Percentiles rank a stretch among this genome's conserved stretches.
These are phyloP conservation scores for Aspergillus hortae DNA, from an alignment of 2,329 filamentous ascomycete genomes.

Conservation along the genomic window DNA sequence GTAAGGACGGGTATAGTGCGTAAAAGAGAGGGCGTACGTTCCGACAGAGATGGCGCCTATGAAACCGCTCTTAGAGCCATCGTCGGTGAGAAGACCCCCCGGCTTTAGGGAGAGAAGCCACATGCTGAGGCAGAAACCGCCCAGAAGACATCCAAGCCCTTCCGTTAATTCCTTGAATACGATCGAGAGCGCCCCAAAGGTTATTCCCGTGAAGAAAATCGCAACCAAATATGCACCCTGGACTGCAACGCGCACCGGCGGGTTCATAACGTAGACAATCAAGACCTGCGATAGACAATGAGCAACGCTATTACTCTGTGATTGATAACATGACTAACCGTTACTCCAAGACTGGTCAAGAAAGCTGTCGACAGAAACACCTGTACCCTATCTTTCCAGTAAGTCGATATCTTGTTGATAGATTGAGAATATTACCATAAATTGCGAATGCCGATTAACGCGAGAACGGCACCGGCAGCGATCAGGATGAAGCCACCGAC, in stretches of 20 bases:
- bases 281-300: slow-evolving; percentile 50
- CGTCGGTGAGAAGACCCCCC: slow-evolving; percentile 67
- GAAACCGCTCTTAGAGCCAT: slow-evolving; percentile 65
- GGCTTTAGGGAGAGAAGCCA: slow-evolving; percentile 78
- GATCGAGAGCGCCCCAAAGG: slow-evolving; percentile 70
- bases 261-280: slow-evolving; percentile 83
- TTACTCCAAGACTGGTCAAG: slow-evolving; percentile 67
- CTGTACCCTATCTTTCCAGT: slow-evolving; percentile 53
- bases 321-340: slow-evolving; percentile 41
- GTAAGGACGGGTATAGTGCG: slow-evolving; percentile 71
- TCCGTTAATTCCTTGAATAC: slow-evolving; percentile 81
- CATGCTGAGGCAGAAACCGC: slow-evolving; percentile 83
- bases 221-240: slow-evolving; percentile 88
- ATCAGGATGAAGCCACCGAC: slow-evolving; percentile 76
- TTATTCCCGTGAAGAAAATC: slow-evolving; percentile 65
- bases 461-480: slow-evolving; percentile 65
- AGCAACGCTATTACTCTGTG: not conserved
- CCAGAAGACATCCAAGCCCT: slow-evolving; percentile 80
- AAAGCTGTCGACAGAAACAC: slow-evolving; percentile 77
- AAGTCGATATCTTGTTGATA: slow-evolving; percentile 6
- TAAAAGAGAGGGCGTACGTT: slow-evolving; percentile 73
- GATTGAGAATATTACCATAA: slow-evolving; percentile 47
- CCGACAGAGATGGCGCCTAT: slow-evolving; percentile 68
- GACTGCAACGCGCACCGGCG: slow-evolving; percentile 68
- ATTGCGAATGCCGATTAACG: slow-evolving; percentile 78